These are phyloP conservation scores for Cyberlindnera veronae DNA, from an alignment of 805 yeast genomes.

Conservation along the genomic window DNA sequence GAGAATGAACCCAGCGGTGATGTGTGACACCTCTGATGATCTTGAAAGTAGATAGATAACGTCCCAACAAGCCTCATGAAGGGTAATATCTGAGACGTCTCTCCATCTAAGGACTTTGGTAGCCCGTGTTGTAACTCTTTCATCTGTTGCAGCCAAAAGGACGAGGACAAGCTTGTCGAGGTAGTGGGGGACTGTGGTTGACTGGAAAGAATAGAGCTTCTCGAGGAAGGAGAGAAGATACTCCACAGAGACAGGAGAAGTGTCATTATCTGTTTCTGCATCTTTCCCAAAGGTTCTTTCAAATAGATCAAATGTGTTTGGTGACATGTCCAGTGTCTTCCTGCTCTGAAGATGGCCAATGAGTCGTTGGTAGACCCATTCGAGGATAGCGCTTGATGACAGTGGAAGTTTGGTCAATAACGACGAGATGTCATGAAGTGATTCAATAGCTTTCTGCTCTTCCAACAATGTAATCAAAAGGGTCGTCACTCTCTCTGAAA, in stretches of 20 bases:
- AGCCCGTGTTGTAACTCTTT: slow-evolving; percentile 33
- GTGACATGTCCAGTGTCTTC: slow-evolving; percentile 6
- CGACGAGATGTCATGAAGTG: not conserved
- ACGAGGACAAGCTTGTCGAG: slow-evolving; percentile 31
- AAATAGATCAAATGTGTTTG: slow-evolving; percentile 3
- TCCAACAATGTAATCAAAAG: not conserved
- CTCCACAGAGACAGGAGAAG: not conserved
- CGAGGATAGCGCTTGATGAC: slow-evolving; percentile 3
- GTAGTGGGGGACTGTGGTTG: slow-evolving; percentile 1
- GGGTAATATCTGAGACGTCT: slow-evolving; percentile 23
- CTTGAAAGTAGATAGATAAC: slow-evolving; percentile 36
- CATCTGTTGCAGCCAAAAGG: slow-evolving; percentile 38
- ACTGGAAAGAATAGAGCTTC: slow-evolving; percentile 13
- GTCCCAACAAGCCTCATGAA: slow-evolving; percentile 43
- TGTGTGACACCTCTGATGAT: slow-evolving; percentile 29
- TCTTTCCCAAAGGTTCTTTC: not conserved
- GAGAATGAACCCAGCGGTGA: slow-evolving; percentile 45
- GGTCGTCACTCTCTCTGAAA: slow-evolving; percentile 5
- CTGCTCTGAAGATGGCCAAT: slow-evolving; percentile 1
- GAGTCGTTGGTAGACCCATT: slow-evolving; percentile 9
- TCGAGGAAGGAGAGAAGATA: slow-evolving; percentile 15
- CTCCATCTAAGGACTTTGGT: slow-evolving; percentile 55
- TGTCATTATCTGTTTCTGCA: not conserved
- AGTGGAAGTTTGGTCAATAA: slow-evolving; percentile 12
- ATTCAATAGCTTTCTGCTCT: not conserved